Evolutionary conservation across 768 basidiomycete genomes (phyloP), one percentile per base, ranked within the genome.

Genomic region (Tulasnella sp.): DNA sequence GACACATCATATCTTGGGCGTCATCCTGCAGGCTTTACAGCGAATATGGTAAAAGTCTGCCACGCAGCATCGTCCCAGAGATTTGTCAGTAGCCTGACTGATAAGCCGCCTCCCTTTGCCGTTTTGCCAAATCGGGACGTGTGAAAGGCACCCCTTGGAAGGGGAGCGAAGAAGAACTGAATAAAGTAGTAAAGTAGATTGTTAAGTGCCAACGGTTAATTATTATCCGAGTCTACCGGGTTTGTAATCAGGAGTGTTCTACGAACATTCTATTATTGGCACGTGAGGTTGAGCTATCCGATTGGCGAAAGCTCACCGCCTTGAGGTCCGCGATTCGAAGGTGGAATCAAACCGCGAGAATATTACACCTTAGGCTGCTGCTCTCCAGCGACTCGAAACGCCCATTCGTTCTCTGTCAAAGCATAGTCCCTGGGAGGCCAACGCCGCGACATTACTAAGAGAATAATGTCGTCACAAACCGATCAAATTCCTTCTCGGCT

Each of bases 1-100:
- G 16, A 44, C 44, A 18, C 16, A 18, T 44, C 44, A 44, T 18
- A 44, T 2, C 1, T 9, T 44, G 10, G 44, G 44, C 35, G 35
- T 35, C 2, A 35, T 35, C 2, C 93, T 0, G 89, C 93, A 81
- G 15, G 2, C 11, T 15, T 1, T 44, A 10, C 44, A 16, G 44
- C 11, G 44, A 18, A 3, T 44, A 13, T 3, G 44, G 44, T 7
- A 44, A 16, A 13, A 44, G 44, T 3, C 15, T 44, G 44, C 15
- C 44, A 44, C 15, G 44, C 15, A 44, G 16, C 2, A 15, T 44
- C 15, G 51, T 20, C 23, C 0, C 23, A 51, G 51, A 51, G 3
- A 5, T 51, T 51, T 9, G n/a, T 51, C 1, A 51, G 51, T n/a
- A 6, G 23, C n/a, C 23, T 51, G 51, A 51, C 51, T 51, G 51